Conservation (phyloP, 2,329 filamentous ascomycete species). For the Nigrospora sphaerica region DNA sequence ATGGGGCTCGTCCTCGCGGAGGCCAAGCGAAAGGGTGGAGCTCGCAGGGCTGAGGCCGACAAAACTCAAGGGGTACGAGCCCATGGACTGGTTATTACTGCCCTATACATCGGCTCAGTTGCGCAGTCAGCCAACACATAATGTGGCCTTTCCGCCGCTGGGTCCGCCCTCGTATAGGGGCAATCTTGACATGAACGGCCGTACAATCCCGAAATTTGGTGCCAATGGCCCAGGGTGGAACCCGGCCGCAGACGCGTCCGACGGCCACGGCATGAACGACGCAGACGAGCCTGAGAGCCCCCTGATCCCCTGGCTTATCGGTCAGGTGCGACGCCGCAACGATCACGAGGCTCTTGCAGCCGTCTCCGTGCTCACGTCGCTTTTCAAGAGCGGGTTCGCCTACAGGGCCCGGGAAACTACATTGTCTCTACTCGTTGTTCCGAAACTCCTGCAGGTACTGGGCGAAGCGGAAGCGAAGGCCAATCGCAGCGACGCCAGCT, state of each 20-base stretch:
- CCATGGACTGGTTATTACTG: constrained; percentile 56
- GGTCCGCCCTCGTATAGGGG: constrained; percentile 34
- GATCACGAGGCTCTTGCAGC: constrained; percentile 61
- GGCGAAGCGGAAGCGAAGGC: constrained; percentile 37
- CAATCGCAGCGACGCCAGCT: constrained; percentile 28
- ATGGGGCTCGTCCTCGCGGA: constrained; percentile 37
- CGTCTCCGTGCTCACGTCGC: constrained; percentile 58
- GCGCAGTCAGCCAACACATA: constrained; percentile 20
- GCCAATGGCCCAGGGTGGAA: constrained; percentile 14
- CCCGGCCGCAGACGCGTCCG: constrained; percentile 14
- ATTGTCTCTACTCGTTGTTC: constrained; percentile 61
- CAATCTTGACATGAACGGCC: constrained; percentile 18
- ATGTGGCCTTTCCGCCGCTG: constrained; percentile 47
- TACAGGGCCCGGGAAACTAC: constrained; percentile 56
- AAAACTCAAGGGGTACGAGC: constrained; percentile 37
- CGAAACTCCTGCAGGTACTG: constrained; percentile 61
- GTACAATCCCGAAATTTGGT: constrained; percentile 18
- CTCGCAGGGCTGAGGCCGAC: constrained; percentile 41
- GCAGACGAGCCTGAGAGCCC: constrained; percentile 60
- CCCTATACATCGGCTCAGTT: constrained; percentile 42
- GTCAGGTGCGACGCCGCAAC: constrained; percentile 48
- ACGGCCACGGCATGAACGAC: constrained; percentile 22
- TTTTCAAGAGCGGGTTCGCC: constrained; percentile 63
- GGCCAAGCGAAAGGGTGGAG: constrained; percentile 46
- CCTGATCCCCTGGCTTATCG: constrained; percentile 67